Evolutionary conservation across 495 filamentous ascomycete species (phyloP), one percentile per base, ranked within the genome.

Genomic region (Lichenothelia convexa): DNA sequence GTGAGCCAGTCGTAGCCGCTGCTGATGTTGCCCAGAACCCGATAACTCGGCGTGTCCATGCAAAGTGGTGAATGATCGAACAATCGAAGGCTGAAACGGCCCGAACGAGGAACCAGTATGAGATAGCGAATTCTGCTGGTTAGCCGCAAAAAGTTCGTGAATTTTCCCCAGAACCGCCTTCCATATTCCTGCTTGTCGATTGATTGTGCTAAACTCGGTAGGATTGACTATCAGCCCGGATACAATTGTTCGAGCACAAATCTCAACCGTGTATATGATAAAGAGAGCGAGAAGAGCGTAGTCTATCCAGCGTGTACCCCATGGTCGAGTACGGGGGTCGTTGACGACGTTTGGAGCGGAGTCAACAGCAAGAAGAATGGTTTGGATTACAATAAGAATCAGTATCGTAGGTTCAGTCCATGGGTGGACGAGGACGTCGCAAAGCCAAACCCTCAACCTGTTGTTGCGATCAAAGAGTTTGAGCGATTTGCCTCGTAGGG

Each of bases 191-290:
- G 76, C 60, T 38, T 73, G 69, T 41, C 75, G 68, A 48, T 82
- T 67, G 45, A 79, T 74, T 15, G 79, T 87, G 49, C 72, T 87
- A 51, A 87, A 91, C 54, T 86, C 85, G 13, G 62, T 59, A 4
- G 86, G 71, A 54, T 99, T 99, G 36, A 91, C 61, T 26, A 99
- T 62, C 36, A 94, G 73, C 4, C 89, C 89, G 0, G 91, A 95
- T 8, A 99, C 89, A 40, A 95, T 73, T 24, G 81, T 73, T 40
- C 81, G 74, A 35, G 79, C 75, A 31, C 72, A 55, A 19, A 89
- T 68, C 51, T 99, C 89, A 13, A 91, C 52, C 5, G 89, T 92
- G 50, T 94, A 99, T 41, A 99, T 73, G 36, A 78, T 59, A 51
- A 99, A 99, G 7, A 95, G 73, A 2, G 54, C 73, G 34, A 94